Base-by-base conservation (phyloP, 805 yeast genomes). In the Candida morakotiae region DNA sequence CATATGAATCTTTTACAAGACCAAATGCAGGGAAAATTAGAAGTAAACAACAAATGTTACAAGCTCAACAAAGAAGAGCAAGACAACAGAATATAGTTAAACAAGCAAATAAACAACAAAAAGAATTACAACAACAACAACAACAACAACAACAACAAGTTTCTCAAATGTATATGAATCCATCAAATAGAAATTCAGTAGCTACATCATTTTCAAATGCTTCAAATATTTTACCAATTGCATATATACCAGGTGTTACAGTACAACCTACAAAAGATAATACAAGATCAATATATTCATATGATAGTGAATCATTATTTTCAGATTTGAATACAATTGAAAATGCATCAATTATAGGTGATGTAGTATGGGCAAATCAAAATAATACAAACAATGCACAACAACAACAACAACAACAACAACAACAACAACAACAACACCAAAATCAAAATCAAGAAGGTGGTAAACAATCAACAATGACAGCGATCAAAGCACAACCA, bases 181-280 rank as follows among this genome's bases (percentile, higher is more conserved):
- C 51, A 14, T 39, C 45, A 14, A 40, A 44, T 34, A 53, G 71
- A 35, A 53, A 61, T 42, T 64, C 71, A 10, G 61, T 62, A 49
- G 83, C 89, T 7, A 75, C 84, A 21, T 75, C 88, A 5, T 75
- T 81, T 10, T 64, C 71, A 26, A 78, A 83, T 49, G 94, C 94
- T 3, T 84, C 95, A 10, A 88, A 89, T 58, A 80, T 89, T 45
- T 73, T 89, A 43, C 96, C 96, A 14, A 83, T 91, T 40, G 95
- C 95, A 2, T 89, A 88, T 55, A 86, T 89, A 42, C 98, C 97
- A 0, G 97, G 97, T 25, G 96, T 88, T 31, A 85, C 88, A 4
- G 77, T 79, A 16, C 67, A 82, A 18, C 71, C 75, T 32, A 65
- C 69, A 7, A 62, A 62, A 38, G 64, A 67, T 47, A 64, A 66